Conservation (phyloP, 1,284 basidiomycete species). For the Cryptococcus sp. region DNA sequence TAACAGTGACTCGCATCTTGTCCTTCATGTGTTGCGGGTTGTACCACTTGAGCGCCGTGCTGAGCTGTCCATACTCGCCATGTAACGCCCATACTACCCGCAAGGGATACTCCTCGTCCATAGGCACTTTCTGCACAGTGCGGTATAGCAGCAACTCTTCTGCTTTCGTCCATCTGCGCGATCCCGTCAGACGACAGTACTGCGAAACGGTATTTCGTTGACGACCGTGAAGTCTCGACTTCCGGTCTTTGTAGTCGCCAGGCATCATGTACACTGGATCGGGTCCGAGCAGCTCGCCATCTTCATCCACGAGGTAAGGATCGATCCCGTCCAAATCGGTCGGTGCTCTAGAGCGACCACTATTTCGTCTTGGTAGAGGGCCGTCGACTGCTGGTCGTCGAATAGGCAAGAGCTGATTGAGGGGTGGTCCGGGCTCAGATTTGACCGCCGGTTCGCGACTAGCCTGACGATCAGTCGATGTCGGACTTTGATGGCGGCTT, state of each 20-base stretch:
- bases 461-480: not conserved
- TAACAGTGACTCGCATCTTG: slow-evolving; percentile 37
- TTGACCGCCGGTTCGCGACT: not conserved
- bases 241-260: slow-evolving; percentile 2
- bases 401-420: not conserved
- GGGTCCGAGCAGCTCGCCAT: slow-evolving; percentile 22
- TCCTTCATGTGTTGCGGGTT: slow-evolving; percentile 48
- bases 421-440: not conserved
- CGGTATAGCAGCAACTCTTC: slow-evolving; percentile 42
- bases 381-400: not conserved
- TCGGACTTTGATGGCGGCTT: not conserved
- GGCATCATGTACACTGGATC: slow-evolving; percentile 25
- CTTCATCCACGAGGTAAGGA: slow-evolving; percentile 29
- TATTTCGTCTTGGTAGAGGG: not conserved
- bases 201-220: slow-evolving; percentile 11
- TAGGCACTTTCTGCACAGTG: slow-evolving; percentile 40
- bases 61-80: slow-evolving; percentile 32
- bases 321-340: slow-evolving; percentile 17
- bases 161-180: slow-evolving; percentile 28
- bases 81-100: slow-evolving; percentile 36
- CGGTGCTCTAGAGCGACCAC: not conserved
- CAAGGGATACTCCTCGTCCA: slow-evolving; percentile 31
- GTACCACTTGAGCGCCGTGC: slow-evolving; percentile 24
- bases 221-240: slow-evolving; percentile 25
- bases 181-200: slow-evolving; percentile 31